A percentile compares a stretch with the other conserved stretches of the same genome.
Evolutionary conservation across 2,329 filamentous ascomycete species (phyloP).

Genomic region (Neonectria magnoliae): DNA sequence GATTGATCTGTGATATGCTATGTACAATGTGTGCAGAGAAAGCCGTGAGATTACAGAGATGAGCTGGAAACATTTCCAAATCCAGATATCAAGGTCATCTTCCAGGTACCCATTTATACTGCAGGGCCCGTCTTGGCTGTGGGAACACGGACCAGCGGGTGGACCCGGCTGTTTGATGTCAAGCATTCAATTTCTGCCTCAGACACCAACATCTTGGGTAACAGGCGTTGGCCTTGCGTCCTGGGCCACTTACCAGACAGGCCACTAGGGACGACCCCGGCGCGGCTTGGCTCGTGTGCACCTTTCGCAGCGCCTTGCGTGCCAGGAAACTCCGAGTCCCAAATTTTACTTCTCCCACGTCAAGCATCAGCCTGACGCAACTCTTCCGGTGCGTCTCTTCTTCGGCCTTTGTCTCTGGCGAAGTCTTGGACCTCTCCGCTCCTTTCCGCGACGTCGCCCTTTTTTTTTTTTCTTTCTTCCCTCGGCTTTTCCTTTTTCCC

Average conservation of each 20-base stretch:
- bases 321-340: conserved; percentile 27
- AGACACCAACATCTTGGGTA: conserved; percentile 39
- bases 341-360: conserved; percentile 44
- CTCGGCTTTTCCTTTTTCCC: conserved; percentile 12
- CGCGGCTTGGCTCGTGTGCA: conserved; percentile 23
- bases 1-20: not conserved
- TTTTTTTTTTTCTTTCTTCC: conserved; percentile 1
- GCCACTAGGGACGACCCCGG: not conserved
- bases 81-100: not conserved
- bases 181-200: conserved; percentile 39
- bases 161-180: conserved; percentile 5
- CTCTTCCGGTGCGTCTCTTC: conserved; percentile 29
- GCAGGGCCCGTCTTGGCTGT: not conserved
- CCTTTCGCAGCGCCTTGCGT: conserved; percentile 22
- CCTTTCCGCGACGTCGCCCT: conserved; percentile 13
- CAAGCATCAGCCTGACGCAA: conserved; percentile 41
- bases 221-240: not conserved
- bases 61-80: not conserved
- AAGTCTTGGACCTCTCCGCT: conserved; percentile 17
- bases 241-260: not conserved
- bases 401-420: conserved; percentile 16
- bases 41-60: not conserved
- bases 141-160: conserved; percentile 15
- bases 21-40: not conserved
- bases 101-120: not conserved